Base-by-base conservation (phyloP, 1,139 yeast genomes). In the Schwanniomyces etchellsii region DNA sequence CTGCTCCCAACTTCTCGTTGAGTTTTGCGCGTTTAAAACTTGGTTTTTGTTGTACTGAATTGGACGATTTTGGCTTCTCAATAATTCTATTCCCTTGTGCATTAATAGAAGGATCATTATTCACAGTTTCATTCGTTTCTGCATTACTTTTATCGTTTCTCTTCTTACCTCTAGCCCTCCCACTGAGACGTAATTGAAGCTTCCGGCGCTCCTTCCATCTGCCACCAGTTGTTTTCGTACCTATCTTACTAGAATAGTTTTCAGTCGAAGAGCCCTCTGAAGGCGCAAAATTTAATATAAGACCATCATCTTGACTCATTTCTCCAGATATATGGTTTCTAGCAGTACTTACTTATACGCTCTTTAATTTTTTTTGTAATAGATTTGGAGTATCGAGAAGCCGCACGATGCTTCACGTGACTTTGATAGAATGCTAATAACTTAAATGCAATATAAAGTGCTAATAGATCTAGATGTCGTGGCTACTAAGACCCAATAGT, bases 131-230 rank as follows among this genome's bases (percentile, higher is more conserved):
- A 18, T n/a, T 18, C 9, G 9, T 18, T 7, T 18, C n/a, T 18
- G 21, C 9, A 18, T n/a, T n/a, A 7, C 9, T 7, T n/a, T 7
- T 18, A n/a, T 18, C n/a, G n/a, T 7, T 7, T 18, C 21, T 57
- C 32, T 48, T 55, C 16, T 44, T 40, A 23, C 52, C 59, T 40
- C 68, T 54, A 1, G 65, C 64, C 49, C 75, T 58, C 15, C 78
- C 78, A 44, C 62, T 66, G 28, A 62, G 42, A 14, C 60, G 51
- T 33, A 76, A 57, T 45, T 73, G 76, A 27, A 69, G 66, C 47
- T 71, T 73, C 43, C 93, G 65, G 39, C 94, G 69, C 37, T 84
- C 94, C 44, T 74, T 80, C 94, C 94, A 83, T 45, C 70, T 70
- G 5, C 93, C 93, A 18, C 93, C 91, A 5, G 70, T 63, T 4